Conservation (phyloP, 2,329 filamentous ascomycete genomes). For the Ophiostoma sp. region DNA sequence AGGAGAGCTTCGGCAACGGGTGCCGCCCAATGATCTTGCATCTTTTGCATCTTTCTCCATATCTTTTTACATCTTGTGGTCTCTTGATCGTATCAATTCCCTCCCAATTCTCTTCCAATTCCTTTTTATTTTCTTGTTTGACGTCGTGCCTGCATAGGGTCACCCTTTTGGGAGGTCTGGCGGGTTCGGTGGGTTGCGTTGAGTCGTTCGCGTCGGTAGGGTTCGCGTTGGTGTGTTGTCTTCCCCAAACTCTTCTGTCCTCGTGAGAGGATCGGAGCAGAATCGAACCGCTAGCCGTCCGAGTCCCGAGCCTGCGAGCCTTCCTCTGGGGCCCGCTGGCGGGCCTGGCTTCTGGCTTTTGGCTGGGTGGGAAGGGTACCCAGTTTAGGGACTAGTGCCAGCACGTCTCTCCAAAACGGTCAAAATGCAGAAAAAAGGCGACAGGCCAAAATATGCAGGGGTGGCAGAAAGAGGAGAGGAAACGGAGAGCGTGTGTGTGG, state of each 20-base stretch:
- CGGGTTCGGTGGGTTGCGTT: neutral
- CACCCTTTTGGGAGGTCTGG: neutral
- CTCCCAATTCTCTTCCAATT: neutral
- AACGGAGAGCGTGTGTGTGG: neutral
- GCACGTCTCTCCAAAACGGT: neutral
- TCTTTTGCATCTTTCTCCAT: neutral
- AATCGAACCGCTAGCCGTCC: slow-evolving; percentile 5
- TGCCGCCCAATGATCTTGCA: neutral
- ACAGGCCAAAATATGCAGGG: neutral
- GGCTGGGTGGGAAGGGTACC: neutral
- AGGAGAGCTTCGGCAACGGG: neutral
- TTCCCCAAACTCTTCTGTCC: neutral
- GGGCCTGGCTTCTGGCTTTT: neutral
- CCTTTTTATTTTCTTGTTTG: neutral
- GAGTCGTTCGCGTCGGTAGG: neutral
- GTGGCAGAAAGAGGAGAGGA: neutral
- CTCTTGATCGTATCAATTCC: neutral
- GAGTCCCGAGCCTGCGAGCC: neutral
- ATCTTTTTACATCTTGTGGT: no score
- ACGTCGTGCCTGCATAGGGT: neutral
- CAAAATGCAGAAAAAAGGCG: neutral
- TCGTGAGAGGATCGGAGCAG: slow-evolving; percentile 7
- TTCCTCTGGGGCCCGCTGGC: neutral
- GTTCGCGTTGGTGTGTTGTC: neutral
- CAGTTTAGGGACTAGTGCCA: neutral